Evolutionary conservation across 2,329 filamentous ascomycete genomes (phyloP).

Genomic region (Tolypocladium amazonense): DNA sequence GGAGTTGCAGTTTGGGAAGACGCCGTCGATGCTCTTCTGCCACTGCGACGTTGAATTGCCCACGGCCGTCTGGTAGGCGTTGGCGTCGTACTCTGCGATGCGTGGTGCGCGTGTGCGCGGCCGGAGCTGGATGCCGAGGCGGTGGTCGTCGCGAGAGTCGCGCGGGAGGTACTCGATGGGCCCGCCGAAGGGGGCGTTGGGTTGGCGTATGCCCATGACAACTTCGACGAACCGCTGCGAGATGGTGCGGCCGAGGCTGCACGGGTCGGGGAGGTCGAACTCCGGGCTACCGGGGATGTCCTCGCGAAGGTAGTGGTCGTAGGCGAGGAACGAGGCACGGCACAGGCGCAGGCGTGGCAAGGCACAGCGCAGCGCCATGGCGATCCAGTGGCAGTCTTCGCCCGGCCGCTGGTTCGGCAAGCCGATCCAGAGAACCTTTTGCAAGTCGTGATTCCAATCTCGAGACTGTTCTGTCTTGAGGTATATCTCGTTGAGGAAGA

Average conservation of each 20-base stretch:
- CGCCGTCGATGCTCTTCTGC: slow-evolving; percentile 31
- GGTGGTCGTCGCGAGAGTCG: slow-evolving; percentile 14
- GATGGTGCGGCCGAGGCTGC: slow-evolving; percentile 26
- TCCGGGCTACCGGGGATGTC: slow-evolving; percentile 16
- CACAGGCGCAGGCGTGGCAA: slow-evolving; percentile 26
- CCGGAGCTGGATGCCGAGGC: slow-evolving; percentile 11
- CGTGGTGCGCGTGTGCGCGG: slow-evolving; percentile 12
- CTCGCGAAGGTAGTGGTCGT: slow-evolving; percentile 27
- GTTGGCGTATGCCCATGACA: slow-evolving; percentile 27
- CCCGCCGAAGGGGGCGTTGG: slow-evolving; percentile 18
- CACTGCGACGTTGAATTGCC: slow-evolving; percentile 29
- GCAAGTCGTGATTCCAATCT: slow-evolving; percentile 20
- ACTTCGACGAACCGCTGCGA: slow-evolving; percentile 38
- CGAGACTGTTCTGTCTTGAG: slow-evolving; percentile 29
- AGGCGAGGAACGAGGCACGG: slow-evolving; percentile 32
- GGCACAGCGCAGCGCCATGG: slow-evolving; percentile 26
- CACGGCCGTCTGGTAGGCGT: slow-evolving; percentile 25
- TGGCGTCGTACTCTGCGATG: slow-evolving; percentile 24
- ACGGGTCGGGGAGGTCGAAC: slow-evolving; percentile 32
- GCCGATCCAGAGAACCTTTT: slow-evolving; percentile 32
- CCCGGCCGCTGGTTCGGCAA: slow-evolving; percentile 29
- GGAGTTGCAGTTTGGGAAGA: slow-evolving; percentile 32
- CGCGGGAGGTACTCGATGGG: slow-evolving; percentile 22
- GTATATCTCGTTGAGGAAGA: slow-evolving; percentile 34
- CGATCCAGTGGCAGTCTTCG: slow-evolving; percentile 28